These are phyloP conservation scores for Penicillium concentricum DNA, from an alignment of 2,329 filamentous ascomycete species.

Conservation along the genomic window DNA sequence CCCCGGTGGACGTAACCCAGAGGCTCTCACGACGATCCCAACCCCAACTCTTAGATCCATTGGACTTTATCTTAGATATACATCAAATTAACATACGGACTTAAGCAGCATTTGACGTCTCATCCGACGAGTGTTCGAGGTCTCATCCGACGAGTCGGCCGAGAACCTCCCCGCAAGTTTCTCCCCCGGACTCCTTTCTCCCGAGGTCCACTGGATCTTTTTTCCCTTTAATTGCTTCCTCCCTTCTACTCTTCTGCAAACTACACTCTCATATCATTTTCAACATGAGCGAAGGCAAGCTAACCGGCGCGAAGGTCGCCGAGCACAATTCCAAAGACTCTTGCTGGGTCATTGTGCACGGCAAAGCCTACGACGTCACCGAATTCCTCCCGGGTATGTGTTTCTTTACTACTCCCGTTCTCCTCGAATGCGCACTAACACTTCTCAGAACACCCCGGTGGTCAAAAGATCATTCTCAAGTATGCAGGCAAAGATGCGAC, in stretches of 20 bases:
- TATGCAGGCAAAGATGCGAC: constrained; percentile 95
- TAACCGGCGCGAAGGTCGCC: constrained; percentile 59
- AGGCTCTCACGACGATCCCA: background rate
- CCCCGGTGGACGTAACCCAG: background rate
- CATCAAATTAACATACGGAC: background rate
- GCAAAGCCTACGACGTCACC: constrained; percentile 85
- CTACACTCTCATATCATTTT: background rate
- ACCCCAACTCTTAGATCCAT: background rate
- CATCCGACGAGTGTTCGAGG: background rate
- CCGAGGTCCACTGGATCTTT: constrained; percentile 20
- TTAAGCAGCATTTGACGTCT: background rate
- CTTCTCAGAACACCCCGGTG: constrained; percentile 74
- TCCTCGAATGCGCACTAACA: background rate
- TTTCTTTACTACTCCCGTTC: background rate
- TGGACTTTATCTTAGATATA: background rate
- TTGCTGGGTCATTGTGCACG: constrained; percentile 90
- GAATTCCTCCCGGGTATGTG: constrained; percentile 72
- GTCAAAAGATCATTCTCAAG: constrained; percentile 90
- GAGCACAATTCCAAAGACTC: constrained; percentile 79
- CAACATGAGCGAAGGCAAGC: constrained; percentile 32
- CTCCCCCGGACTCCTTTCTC: constrained; percentile 26
- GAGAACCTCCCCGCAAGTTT: constrained; percentile 26
- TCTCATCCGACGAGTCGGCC: constrained; percentile 20
- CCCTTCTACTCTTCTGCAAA: constrained; percentile 1
- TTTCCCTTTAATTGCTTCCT: constrained; percentile 5